Conservation (phyloP, 2,329 filamentous ascomycete species). For the Colletotrichum paranaense region DNA sequence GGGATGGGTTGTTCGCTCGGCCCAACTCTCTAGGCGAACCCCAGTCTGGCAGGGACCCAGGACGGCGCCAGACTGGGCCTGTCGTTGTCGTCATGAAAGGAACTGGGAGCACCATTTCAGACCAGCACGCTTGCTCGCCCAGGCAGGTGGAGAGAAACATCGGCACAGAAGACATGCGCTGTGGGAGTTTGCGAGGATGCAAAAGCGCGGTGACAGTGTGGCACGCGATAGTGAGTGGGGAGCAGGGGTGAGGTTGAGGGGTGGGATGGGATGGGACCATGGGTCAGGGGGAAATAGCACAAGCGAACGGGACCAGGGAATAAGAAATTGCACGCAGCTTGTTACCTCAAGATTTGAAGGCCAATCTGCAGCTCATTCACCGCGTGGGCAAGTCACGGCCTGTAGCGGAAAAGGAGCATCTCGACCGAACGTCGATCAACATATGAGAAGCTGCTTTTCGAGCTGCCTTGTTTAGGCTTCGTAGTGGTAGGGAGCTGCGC, state of each 20-base stretch:
- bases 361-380: conserved; percentile 2
- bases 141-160: conserved; percentile 22
- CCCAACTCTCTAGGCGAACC: not conserved
- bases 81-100: conserved; percentile 23
- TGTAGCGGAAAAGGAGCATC: not conserved
- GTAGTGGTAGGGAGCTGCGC: not conserved
- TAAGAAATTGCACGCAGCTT: conserved; percentile 24
- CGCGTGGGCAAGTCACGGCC: not conserved
- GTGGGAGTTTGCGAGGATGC: conserved; percentile 4
- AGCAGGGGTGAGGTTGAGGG: not conserved
- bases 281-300: not conserved
- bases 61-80: not conserved
- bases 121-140: conserved; percentile 21
- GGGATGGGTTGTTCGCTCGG: not conserved
- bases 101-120: not conserved
- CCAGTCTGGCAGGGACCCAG: not conserved
- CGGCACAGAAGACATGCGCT: not conserved
- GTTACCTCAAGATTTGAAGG: not conserved
- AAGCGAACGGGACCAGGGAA: conserved; percentile 10
- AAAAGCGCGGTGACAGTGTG: conserved; percentile 8
- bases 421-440: conserved; percentile 9
- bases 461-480: conserved; percentile 33
- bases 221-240: conserved; percentile 19
- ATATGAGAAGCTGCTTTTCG: conserved; percentile 9
- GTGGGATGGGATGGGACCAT: conserved; percentile 10